phyloP scores from a whole-genome alignment of 1,284 basidiomycete species.

The Puccinia brachypodii region DNA sequence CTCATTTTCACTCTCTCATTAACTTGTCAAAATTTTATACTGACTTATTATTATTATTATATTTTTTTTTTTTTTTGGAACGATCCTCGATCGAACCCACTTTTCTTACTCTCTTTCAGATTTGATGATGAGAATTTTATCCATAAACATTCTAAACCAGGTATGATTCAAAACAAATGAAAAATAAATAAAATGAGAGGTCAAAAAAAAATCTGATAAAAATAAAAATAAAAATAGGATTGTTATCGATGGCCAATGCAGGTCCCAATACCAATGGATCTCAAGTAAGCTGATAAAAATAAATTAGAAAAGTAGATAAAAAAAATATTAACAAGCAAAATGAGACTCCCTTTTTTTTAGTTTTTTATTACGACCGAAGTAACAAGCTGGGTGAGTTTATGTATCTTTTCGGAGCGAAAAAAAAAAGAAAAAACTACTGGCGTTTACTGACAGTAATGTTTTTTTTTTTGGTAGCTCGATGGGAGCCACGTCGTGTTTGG shows the following conservation, averaged over 20 bases:
- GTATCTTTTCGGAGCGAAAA: not conserved
- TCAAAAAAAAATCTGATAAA: no score
- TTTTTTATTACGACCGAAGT: constrained; percentile 40
- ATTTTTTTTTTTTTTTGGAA: not conserved
- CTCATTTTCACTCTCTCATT: not conserved
- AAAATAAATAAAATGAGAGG: no score
- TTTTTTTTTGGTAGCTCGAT: not conserved
- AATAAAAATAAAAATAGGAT: no score
- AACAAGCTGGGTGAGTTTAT: constrained; percentile 38
- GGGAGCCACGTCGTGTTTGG: constrained; percentile 38
- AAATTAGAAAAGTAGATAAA: not conserved
- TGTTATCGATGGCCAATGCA: constrained; percentile 48
- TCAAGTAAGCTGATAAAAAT: not conserved
- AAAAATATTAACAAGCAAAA: not conserved
- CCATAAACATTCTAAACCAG: constrained; percentile 18
- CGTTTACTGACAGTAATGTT: not conserved
- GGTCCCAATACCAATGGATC: constrained; percentile 46
- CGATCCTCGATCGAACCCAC: no score
- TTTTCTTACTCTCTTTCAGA: not conserved
- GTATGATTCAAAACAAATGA: not conserved
- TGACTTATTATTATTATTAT: not conserved
- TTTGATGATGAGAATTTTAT: constrained; percentile 19
- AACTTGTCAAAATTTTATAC: not conserved
- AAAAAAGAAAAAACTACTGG: no score
- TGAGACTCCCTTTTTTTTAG: not conserved